Percentiles rank a stretch among this genome's conserved stretches.
phyloP scores from a whole-genome alignment of 129 eudicot species.

The Centella asiatica region DNA sequence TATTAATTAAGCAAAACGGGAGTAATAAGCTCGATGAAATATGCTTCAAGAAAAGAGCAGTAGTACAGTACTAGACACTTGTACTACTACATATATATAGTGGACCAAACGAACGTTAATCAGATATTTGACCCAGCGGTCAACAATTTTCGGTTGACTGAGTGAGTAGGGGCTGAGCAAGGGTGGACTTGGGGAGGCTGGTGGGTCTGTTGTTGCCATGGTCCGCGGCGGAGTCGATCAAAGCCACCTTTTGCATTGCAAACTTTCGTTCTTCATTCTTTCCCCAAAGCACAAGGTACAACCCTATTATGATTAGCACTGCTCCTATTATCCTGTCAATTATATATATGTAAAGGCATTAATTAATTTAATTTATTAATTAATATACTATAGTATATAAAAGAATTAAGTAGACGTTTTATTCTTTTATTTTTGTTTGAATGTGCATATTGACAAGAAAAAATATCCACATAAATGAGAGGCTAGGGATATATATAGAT shows the following conservation, averaged over 20 bases:
- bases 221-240: conserved; percentile 41
- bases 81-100: background rate
- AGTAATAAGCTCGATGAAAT: background rate
- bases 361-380: too few relatives aligned
- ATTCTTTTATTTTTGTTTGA: too few relatives aligned
- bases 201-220: conserved; percentile 39
- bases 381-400: too few relatives aligned
- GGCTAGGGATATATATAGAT: too few relatives aligned
- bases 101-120: conserved; percentile 3
- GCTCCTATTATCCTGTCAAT: conserved; percentile 80
- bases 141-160: conserved; percentile 64
- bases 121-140: conserved; percentile 23
- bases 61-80: background rate
- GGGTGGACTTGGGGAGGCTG: conserved; percentile 45
- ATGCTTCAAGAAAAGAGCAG: conserved; percentile 16
- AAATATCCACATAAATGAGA: too few relatives aligned
- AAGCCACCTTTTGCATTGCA: conserved; percentile 29
- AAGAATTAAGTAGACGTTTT: too few relatives aligned
- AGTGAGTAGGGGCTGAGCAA: conserved; percentile 73
- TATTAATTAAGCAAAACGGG: conserved; percentile 22
- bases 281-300: conserved; percentile 92
- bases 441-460: too few relatives aligned
- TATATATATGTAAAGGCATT: background rate
- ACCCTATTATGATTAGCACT: conserved; percentile 65
- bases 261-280: conserved; percentile 74